These are phyloP conservation scores for Pleurostoma richardsiae DNA, from an alignment of 2,329 filamentous ascomycete species.

Conservation along the genomic window DNA sequence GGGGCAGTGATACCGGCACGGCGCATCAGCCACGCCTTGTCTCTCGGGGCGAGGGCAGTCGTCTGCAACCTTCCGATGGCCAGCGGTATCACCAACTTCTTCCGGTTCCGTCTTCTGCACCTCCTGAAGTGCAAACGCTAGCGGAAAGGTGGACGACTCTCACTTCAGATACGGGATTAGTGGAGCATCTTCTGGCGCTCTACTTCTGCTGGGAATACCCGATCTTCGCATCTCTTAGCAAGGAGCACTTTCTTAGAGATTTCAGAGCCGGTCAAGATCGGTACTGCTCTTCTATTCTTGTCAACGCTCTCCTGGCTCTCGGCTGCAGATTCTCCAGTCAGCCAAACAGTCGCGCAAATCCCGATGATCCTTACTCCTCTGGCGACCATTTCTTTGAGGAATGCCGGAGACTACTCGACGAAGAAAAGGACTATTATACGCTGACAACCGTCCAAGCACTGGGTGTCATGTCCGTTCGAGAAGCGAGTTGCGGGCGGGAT, in stretches of 20 bases:
- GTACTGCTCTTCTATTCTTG: slow-evolving; percentile 63
- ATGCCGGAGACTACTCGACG: slow-evolving; percentile 53
- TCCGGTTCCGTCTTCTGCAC: slow-evolving; percentile 41
- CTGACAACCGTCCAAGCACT: slow-evolving; percentile 71
- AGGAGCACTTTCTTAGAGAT: slow-evolving; percentile 65
- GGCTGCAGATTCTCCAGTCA: slow-evolving; percentile 66
- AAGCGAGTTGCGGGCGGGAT: slow-evolving; percentile 68
- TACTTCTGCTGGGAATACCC: slow-evolving; percentile 77
- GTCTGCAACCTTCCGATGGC: slow-evolving; percentile 17
- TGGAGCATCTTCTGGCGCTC: slow-evolving; percentile 58
- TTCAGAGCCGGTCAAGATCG: slow-evolving; percentile 56
- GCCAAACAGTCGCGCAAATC: slow-evolving; percentile 56
- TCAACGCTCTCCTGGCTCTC: slow-evolving; percentile 61
- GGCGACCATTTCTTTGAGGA: slow-evolving; percentile 74
- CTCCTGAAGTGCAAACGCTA: slow-evolving; percentile 36
- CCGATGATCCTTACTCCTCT: slow-evolving; percentile 57
- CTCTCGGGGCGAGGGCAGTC: slow-evolving; percentile 42
- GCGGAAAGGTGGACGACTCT: slow-evolving; percentile 54
- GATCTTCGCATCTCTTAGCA: slow-evolving; percentile 67
- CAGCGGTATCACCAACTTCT: slow-evolving; percentile 35
- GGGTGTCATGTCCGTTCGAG: slow-evolving; percentile 70
- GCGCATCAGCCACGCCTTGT: slow-evolving; percentile 40
- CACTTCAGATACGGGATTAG: slow-evolving; percentile 50
- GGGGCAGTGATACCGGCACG: slow-evolving; percentile 31
- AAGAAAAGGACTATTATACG: slow-evolving; percentile 52